phyloP scores from a whole-genome alignment of 2,329 filamentous ascomycete species.

The Colletotrichum tamarilloi region DNA sequence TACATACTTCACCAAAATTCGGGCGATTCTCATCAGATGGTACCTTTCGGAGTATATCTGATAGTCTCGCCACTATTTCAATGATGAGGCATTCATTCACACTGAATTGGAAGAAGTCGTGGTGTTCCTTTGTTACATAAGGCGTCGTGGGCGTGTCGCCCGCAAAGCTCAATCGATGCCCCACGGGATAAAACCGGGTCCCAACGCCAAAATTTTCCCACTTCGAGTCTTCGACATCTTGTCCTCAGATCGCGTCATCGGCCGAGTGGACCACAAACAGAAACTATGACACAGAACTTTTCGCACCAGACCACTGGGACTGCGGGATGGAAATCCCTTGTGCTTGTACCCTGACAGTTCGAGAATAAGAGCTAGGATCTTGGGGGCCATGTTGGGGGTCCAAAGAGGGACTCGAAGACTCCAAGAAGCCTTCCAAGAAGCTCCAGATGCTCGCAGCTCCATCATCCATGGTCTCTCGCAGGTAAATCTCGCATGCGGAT shows the following conservation, averaged over 20 bases:
- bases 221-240: constrained; percentile 35
- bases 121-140: not conserved
- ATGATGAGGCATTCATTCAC: not conserved
- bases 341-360: not conserved
- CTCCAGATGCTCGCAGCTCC: not conserved
- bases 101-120: not conserved
- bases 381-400: constrained; percentile 6
- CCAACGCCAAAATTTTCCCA: constrained; percentile 26
- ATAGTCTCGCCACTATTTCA: no score
- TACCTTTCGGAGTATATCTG: no score
- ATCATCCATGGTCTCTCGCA: not conserved
- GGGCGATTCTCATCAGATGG: not conserved
- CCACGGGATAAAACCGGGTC: constrained; percentile 11
- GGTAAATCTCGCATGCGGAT: constrained; percentile 13
- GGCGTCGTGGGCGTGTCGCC: not conserved
- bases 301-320: constrained; percentile 23
- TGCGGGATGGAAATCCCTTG: not conserved
- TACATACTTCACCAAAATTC: no score
- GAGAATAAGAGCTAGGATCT: not conserved
- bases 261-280: constrained; percentile 32
- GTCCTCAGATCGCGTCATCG: constrained; percentile 34
- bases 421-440: not conserved
- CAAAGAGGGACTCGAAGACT: not conserved
- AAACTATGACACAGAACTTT: constrained; percentile 35
- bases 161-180: not conserved